A percentile compares a stretch with the other conserved stretches of the same genome.
These are phyloP conservation scores for Eremothecium gossypii DNA, from an alignment of 1,139 yeast species.

Conservation along the genomic window DNA sequence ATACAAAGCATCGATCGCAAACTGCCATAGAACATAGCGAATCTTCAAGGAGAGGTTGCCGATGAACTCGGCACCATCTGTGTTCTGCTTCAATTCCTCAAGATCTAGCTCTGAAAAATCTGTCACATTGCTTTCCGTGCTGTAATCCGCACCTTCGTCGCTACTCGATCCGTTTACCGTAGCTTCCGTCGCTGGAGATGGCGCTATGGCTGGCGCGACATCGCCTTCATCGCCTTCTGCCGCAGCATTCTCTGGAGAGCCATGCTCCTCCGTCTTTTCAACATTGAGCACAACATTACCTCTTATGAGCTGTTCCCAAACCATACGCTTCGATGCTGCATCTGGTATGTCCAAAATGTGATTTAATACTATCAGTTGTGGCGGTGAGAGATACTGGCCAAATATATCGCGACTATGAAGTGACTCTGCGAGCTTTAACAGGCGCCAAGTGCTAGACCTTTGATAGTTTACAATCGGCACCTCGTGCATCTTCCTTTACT, in stretches of 20 bases:
- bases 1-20: constrained; percentile 52
- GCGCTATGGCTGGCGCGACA: constrained; percentile 5
- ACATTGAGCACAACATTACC: constrained; percentile 33
- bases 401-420: constrained; percentile 43
- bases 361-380: constrained; percentile 47
- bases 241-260: constrained; percentile 7
- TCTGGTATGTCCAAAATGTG: constrained; percentile 32
- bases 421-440: constrained; percentile 42
- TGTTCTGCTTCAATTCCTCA: constrained; percentile 31
- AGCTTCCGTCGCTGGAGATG: constrained; percentile 14
- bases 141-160: constrained; percentile 12
- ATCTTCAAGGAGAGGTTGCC: constrained; percentile 53
- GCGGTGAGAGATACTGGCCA: constrained; percentile 51
- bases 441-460: constrained; percentile 19
- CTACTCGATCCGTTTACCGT: not conserved
- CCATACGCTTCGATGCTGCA: constrained; percentile 25
- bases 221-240: constrained; percentile 9
- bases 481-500: not conserved
- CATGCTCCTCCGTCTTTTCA: constrained; percentile 10
- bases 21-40: constrained; percentile 64
- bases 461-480: constrained; percentile 23
- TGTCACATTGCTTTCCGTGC: constrained; percentile 12
- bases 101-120: constrained; percentile 27
- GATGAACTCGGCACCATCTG: constrained; percentile 44
- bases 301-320: constrained; percentile 48